Base-by-base conservation (phyloP, 306 rosid genomes). In the Begonia peltatifolia region DNA sequence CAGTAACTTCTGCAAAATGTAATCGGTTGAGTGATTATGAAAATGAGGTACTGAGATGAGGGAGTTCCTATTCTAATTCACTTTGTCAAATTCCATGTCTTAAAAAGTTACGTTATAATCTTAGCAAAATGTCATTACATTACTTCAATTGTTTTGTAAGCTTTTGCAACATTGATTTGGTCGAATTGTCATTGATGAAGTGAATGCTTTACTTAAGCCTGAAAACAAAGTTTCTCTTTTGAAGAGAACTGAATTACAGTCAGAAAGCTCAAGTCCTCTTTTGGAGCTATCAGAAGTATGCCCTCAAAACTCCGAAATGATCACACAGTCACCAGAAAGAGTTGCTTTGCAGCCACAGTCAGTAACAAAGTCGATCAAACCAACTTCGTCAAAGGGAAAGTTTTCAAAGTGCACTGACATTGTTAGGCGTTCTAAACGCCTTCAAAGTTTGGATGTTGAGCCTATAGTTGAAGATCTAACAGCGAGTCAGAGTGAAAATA, bases 391-490 rank as follows among this genome's bases (percentile, higher is more conserved):
- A 22, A 71, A 18, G 58, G 72, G 69, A 53, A 72, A 42, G 14
- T 14, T 69, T 3, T 53, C 42, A 49, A 65, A 49, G 48, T 11
- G 3, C 23, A 9, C 3, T 11, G 5, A 53, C 8, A 12, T 9
- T 57, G 68, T 69, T 54, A 75, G 94, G 71, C 80, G 88, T 44
- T 87, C 86, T 5, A 42, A 55, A 7, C 88, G 86, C 41, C 55
- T 87, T 38, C 30, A 18, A 25, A 66, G 38, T 10, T 54, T 3
- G 12, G 61, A 36, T 13, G 18, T 50, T 22, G 71, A 63, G 53
- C 74, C 58, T 25, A 38, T 49, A 30, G 13, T 63, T 63, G 72
- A 72, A 51, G 73, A 72, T 30, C 3, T 63, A 15, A 42, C 54
- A 58, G 16, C 22, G 15, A 61, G 64, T 2, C 78, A 70, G 2